Conservation (phyloP, 495 filamentous ascomycete genomes). For the Aspergillus haitiensis region DNA sequence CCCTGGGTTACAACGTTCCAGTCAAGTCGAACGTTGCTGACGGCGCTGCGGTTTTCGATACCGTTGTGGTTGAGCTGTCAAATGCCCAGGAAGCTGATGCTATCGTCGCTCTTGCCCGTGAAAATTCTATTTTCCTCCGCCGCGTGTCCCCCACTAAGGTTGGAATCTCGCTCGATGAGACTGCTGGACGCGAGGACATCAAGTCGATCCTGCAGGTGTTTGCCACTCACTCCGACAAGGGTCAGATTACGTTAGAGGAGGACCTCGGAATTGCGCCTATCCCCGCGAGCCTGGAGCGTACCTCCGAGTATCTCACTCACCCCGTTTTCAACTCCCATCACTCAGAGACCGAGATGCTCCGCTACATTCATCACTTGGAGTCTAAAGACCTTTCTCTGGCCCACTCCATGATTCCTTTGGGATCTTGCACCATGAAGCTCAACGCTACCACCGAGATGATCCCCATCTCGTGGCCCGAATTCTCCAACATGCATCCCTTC, state of each 20-base stretch:
- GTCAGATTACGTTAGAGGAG: conserved; percentile 43
- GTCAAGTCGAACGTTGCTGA: conserved; percentile 52
- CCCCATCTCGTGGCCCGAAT: conserved; percentile 81
- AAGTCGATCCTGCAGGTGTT: conserved; percentile 61
- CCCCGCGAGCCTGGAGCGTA: conserved; percentile 66
- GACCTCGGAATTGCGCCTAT: conserved; percentile 49
- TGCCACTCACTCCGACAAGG: conserved; percentile 40
- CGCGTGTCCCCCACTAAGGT: conserved; percentile 59
- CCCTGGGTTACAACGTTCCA: conserved; percentile 65
- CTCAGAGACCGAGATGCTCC: conserved; percentile 92
- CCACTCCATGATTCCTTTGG: conserved; percentile 99
- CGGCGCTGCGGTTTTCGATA: conserved; percentile 71
- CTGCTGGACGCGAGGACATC: conserved; percentile 60
- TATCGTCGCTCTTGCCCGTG: conserved; percentile 49
- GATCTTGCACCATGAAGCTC: conserved; percentile 99
- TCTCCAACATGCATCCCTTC: conserved; percentile 86
- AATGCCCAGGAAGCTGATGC: conserved; percentile 52
- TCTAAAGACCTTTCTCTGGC: conserved; percentile 94
- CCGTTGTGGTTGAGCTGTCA: conserved; percentile 65
- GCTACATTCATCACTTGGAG: conserved; percentile 92
- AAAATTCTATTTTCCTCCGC: conserved; percentile 63
- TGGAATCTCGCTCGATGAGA: conserved; percentile 74
- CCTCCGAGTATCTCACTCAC: conserved; percentile 77
- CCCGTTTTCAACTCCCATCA: conserved; percentile 97
- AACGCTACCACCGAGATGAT: conserved; percentile 96